Conservation (phyloP, 1,139 yeast species). For the Pichia kudriavzevii region DNA sequence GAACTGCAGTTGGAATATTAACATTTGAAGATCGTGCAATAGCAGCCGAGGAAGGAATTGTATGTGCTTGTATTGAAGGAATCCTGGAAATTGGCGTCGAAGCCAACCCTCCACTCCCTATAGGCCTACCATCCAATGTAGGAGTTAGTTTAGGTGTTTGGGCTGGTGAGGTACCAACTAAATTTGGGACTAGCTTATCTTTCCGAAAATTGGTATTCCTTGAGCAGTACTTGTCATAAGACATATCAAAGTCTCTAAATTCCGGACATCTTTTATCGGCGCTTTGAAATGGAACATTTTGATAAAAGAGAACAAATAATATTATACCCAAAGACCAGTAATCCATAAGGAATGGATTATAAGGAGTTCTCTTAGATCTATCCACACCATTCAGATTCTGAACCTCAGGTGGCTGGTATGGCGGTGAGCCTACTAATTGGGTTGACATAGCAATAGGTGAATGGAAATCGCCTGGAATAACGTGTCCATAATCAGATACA, state of each 20-base stretch:
- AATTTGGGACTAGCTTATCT: slow-evolving; percentile 28
- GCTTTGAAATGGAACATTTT: slow-evolving; percentile 52
- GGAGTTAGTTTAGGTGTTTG: slow-evolving; percentile 5
- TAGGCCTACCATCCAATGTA: neutral
- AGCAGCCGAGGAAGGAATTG: slow-evolving; percentile 13
- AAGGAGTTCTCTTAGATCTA: slow-evolving; percentile 36
- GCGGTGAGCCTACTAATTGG: slow-evolving; percentile 71
- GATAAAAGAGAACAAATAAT: slow-evolving; percentile 54
- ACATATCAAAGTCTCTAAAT: slow-evolving; percentile 54
- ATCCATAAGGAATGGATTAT: slow-evolving; percentile 68
- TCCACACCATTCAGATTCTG: slow-evolving; percentile 45
- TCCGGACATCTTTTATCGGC: slow-evolving; percentile 37
- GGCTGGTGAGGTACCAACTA: slow-evolving; percentile 12
- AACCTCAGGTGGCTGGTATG: slow-evolving; percentile 77
- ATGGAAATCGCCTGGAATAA: slow-evolving; percentile 44
- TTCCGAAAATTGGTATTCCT: slow-evolving; percentile 49
- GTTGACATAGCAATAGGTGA: slow-evolving; percentile 44
- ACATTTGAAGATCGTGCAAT: slow-evolving; percentile 10
- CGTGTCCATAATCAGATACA: slow-evolving; percentile 61
- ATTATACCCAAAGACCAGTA: slow-evolving; percentile 68
- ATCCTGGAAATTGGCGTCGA: slow-evolving; percentile 9
- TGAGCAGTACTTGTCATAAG: slow-evolving; percentile 42
- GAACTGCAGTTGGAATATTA: slow-evolving; percentile 2
- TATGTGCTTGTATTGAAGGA: slow-evolving; percentile 9
- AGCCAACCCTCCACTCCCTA: neutral